Conservation (phyloP, 176 grass and related monocot species). For the Puccinellia tenuiflora region DNA sequence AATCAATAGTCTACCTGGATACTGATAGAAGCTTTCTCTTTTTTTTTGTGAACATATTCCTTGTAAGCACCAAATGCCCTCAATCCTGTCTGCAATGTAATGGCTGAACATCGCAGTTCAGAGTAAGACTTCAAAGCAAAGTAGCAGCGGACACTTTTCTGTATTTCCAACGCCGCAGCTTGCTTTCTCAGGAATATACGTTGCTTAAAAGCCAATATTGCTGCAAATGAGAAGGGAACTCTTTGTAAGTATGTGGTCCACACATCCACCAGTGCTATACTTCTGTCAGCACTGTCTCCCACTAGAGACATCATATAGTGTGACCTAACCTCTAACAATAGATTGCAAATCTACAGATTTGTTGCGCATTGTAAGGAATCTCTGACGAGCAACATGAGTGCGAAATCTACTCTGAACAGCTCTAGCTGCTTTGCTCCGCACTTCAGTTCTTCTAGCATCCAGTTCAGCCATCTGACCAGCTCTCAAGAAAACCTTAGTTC, state of each 20-base stretch:
- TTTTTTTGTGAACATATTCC: slow-evolving; percentile 51
- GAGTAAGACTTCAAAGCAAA: slow-evolving; percentile 53
- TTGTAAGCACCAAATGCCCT: slow-evolving; percentile 58
- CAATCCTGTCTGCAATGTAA: slow-evolving; percentile 74
- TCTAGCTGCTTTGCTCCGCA: slow-evolving; percentile 65
- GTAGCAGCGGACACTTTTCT: slow-evolving; percentile 50
- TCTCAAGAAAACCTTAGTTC: slow-evolving; percentile 89
- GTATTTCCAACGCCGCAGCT: slow-evolving; percentile 62
- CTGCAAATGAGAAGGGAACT: slow-evolving; percentile 41
- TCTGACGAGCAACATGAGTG: slow-evolving; percentile 56
- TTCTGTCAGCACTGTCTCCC: background rate
- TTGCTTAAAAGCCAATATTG: slow-evolving; percentile 53
- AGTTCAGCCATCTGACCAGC: slow-evolving; percentile 98
- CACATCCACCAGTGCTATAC: background rate
- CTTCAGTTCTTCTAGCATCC: slow-evolving; percentile 91
- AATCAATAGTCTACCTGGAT: slow-evolving; percentile 54
- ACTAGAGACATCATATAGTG: background rate
- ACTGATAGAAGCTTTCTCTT: slow-evolving; percentile 59
- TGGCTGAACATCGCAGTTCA: slow-evolving; percentile 40
- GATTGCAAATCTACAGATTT: slow-evolving; percentile 57
- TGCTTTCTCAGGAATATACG: slow-evolving; percentile 51
- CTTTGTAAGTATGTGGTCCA: slow-evolving; percentile 7
- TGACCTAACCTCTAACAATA: slow-evolving; percentile 63
- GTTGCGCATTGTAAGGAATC: slow-evolving; percentile 44
- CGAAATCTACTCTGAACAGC: slow-evolving; percentile 58